These are phyloP conservation scores for Prototheca stagnorum DNA, from an alignment of 163 green algal species.

Conservation along the genomic window DNA sequence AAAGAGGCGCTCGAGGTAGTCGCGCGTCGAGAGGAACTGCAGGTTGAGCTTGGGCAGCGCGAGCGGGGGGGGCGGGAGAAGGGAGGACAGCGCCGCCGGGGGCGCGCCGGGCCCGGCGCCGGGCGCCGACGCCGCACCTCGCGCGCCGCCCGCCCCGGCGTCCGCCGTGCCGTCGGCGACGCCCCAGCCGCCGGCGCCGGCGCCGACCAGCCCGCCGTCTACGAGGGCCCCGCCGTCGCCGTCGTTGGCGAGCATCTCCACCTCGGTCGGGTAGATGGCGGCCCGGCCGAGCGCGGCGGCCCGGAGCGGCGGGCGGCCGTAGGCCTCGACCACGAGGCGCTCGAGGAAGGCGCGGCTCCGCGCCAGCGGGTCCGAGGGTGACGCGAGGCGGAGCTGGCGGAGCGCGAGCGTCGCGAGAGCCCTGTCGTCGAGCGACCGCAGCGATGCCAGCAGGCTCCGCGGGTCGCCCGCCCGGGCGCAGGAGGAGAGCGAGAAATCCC, in stretches of 20 bases:
- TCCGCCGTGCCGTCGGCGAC: background rate
- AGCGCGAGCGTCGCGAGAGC: slow-evolving; percentile 26
- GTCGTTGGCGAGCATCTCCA: no score
- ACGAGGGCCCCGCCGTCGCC: slow-evolving; percentile 81
- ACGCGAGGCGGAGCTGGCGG: slow-evolving; percentile 56
- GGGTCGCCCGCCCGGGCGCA: slow-evolving; percentile 28
- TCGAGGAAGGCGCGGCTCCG: slow-evolving; percentile 49
- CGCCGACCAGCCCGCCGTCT: slow-evolving; percentile 66
- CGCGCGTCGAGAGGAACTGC: slow-evolving; percentile 86
- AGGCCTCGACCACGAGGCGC: slow-evolving; percentile 62
- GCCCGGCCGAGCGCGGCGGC: slow-evolving; percentile 71
- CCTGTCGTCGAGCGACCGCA: background rate
- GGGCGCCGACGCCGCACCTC: no score
- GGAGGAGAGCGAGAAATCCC: slow-evolving; percentile 56
- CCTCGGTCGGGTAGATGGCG: slow-evolving; percentile 91
- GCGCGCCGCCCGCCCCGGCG: no score
- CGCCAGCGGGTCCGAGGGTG: slow-evolving; percentile 49
- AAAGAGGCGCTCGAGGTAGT: slow-evolving; percentile 97
- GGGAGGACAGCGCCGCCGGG: background rate
- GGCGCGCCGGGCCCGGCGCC: no score
- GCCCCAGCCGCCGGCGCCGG: slow-evolving; percentile 10
- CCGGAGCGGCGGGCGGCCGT: slow-evolving; percentile 55
- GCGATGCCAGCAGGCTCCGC: background rate
- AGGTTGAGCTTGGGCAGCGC: slow-evolving; percentile 95
- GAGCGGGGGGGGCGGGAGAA: slow-evolving; percentile 24